phyloP scores from a whole-genome alignment of 768 basidiomycete species.

The Coprinopsis cinerea region DNA sequence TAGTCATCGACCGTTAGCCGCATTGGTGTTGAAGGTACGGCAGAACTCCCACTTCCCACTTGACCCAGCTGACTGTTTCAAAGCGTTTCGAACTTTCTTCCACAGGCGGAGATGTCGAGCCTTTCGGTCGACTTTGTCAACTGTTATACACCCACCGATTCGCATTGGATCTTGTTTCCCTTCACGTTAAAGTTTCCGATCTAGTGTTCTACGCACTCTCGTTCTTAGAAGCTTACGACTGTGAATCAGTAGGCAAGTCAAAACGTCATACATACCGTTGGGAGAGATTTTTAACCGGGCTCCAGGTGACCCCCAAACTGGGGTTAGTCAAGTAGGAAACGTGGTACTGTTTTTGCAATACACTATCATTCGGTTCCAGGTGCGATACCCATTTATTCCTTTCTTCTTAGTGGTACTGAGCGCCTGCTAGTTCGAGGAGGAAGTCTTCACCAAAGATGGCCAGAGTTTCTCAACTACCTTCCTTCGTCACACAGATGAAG shows the following conservation, averaged over 20 bases:
- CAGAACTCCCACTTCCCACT: neutral
- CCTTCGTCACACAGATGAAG: conserved; percentile 41
- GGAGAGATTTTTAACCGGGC: no score
- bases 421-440: conserved; percentile 41
- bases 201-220: conserved; percentile 57
- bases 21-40: conserved; percentile 51
- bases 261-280: neutral
- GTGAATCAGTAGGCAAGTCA: conserved; percentile 69
- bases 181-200: conserved; percentile 60
- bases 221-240: conserved; percentile 69
- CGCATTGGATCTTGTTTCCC: conserved; percentile 61
- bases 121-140: conserved; percentile 65
- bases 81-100: conserved; percentile 58
- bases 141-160: conserved; percentile 52
- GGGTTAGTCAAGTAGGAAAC: conserved; percentile 70
- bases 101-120: conserved; percentile 55
- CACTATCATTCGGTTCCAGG: conserved; percentile 60
- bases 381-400: conserved; percentile 16
- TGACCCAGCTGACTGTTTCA: neutral
- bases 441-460: conserved; percentile 39
- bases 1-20: conserved; percentile 54
- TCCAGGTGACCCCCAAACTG: conserved; percentile 78
- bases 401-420: neutral
- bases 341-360: conserved; percentile 74
- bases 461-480: conserved; percentile 44